These are phyloP conservation scores for Coprinopsis cinerea DNA, from an alignment of 768 basidiomycete genomes.

Conservation along the genomic window DNA sequence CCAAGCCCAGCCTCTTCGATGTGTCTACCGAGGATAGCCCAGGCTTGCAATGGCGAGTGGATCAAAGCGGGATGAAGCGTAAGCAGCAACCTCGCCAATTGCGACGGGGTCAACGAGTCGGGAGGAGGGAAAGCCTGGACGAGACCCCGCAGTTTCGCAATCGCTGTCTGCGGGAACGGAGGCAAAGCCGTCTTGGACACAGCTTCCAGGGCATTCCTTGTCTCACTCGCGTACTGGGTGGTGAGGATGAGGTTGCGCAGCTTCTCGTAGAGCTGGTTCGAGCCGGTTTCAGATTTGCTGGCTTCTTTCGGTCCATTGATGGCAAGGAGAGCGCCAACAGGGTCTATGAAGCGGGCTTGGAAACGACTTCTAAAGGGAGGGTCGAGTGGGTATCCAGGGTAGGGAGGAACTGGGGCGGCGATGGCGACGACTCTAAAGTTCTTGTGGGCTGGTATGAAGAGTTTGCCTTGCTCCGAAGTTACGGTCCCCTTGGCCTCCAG, in stretches of 20 bases:
- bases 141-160: slow-evolving; percentile 44
- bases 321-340: slow-evolving; percentile 45
- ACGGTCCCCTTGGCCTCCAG: slow-evolving; percentile 30
- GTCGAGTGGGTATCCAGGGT: slow-evolving; percentile 59
- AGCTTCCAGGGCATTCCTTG: slow-evolving; percentile 45
- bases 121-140: slow-evolving; percentile 45
- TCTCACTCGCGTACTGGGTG: slow-evolving; percentile 59
- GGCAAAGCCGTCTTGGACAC: slow-evolving; percentile 49
- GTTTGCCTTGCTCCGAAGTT: slow-evolving; percentile 29
- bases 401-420: slow-evolving; percentile 63
- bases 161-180: slow-evolving; percentile 60
- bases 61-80: slow-evolving; percentile 54
- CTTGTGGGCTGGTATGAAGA: slow-evolving; percentile 60
- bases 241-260: slow-evolving; percentile 54
- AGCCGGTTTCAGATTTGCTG: not conserved
- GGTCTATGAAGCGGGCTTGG: slow-evolving; percentile 63
- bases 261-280: slow-evolving; percentile 31
- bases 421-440: slow-evolving; percentile 67
- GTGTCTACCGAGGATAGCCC: slow-evolving; percentile 55
- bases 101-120: slow-evolving; percentile 31
- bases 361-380: slow-evolving; percentile 67
- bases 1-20: slow-evolving; percentile 50
- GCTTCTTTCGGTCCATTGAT: slow-evolving; percentile 23
- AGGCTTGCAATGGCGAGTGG: slow-evolving; percentile 53
- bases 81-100: slow-evolving; percentile 49